These are phyloP conservation scores for Lodderomyces margitis DNA, from an alignment of 1,139 yeast genomes.

Conservation along the genomic window DNA sequence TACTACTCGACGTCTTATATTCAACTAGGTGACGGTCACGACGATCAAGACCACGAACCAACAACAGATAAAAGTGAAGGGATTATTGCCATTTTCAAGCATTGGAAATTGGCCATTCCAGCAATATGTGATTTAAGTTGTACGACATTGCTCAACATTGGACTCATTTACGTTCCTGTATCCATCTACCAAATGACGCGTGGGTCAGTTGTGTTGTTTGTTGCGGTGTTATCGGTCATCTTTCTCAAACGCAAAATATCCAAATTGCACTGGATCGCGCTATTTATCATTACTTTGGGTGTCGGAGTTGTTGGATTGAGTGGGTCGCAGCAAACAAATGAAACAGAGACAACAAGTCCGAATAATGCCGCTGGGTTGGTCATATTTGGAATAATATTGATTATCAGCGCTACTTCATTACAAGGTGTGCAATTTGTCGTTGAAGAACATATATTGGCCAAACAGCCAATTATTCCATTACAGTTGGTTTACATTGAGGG, in stretches of 20 bases:
- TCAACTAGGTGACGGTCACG: background rate
- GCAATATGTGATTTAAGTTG: slow-evolving; percentile 71
- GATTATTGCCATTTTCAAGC: slow-evolving; percentile 18
- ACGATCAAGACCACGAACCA: background rate
- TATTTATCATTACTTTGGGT: slow-evolving; percentile 61
- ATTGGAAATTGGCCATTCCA: slow-evolving; percentile 50
- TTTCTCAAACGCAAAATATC: slow-evolving; percentile 58
- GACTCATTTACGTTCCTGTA: slow-evolving; percentile 74
- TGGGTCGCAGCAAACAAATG: slow-evolving; percentile 40
- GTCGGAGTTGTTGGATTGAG: slow-evolving; percentile 73
- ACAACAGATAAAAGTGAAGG: background rate
- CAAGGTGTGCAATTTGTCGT: slow-evolving; percentile 77
- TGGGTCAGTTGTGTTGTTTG: slow-evolving; percentile 75
- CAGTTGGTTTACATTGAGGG: slow-evolving; percentile 78
- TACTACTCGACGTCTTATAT: slow-evolving; percentile 16
- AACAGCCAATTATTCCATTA: slow-evolving; percentile 57
- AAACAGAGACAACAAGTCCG: slow-evolving; percentile 8
- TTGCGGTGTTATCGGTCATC: slow-evolving; percentile 66
- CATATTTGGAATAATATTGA: slow-evolving; percentile 55
- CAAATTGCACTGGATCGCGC: slow-evolving; percentile 66
- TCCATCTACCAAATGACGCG: slow-evolving; percentile 83
- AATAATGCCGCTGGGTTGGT: slow-evolving; percentile 25
- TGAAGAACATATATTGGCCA: slow-evolving; percentile 66
- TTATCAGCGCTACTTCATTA: slow-evolving; percentile 61
- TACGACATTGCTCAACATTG: slow-evolving; percentile 76